Percentiles rank a stretch among this genome's conserved stretches.
phyloP scores from a whole-genome alignment of 768 basidiomycete genomes.

The Suillus subalutaceus region DNA sequence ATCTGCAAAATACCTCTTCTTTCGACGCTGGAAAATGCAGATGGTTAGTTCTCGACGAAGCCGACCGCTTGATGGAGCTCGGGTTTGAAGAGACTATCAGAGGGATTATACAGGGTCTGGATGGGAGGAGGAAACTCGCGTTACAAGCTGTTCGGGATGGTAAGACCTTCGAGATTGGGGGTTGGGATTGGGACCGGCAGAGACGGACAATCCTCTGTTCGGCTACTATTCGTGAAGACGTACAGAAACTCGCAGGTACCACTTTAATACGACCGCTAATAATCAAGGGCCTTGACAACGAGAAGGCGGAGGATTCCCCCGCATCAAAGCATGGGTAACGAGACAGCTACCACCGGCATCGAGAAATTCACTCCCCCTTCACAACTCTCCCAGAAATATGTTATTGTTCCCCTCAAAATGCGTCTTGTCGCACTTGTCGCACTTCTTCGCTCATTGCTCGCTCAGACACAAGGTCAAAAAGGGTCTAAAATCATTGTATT shows the following conservation, averaged over 20 bases:
- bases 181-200: conserved; percentile 80
- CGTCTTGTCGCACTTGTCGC: conserved; percentile 92
- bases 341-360: conserved; percentile 23
- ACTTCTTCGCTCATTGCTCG: conserved; percentile 77
- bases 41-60: conserved; percentile 97
- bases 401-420: conserved; percentile 88
- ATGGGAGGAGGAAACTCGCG: conserved; percentile 80
- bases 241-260: conserved; percentile 88
- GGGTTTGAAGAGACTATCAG: conserved; percentile 96
- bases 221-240: conserved; percentile 94
- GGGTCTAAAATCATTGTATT: conserved; percentile 90
- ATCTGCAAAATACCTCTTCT: conserved; percentile 92
- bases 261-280: conserved; percentile 79
- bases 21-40: conserved; percentile 93
- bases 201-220: conserved; percentile 93
- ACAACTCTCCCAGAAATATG: conserved; percentile 89
- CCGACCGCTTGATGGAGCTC: conserved; percentile 96
- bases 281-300: conserved; percentile 71
- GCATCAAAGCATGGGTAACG: conserved; percentile 26
- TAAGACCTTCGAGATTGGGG: conserved; percentile 72
- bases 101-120: conserved; percentile 85
- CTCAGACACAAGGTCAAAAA: conserved; percentile 53
- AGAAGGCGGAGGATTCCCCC: conserved; percentile 24
- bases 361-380: conserved; percentile 91
- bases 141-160: conserved; percentile 65